Conservation (phyloP, 176 grass and related monocot genomes). For the Microstegium vimineum region DNA sequence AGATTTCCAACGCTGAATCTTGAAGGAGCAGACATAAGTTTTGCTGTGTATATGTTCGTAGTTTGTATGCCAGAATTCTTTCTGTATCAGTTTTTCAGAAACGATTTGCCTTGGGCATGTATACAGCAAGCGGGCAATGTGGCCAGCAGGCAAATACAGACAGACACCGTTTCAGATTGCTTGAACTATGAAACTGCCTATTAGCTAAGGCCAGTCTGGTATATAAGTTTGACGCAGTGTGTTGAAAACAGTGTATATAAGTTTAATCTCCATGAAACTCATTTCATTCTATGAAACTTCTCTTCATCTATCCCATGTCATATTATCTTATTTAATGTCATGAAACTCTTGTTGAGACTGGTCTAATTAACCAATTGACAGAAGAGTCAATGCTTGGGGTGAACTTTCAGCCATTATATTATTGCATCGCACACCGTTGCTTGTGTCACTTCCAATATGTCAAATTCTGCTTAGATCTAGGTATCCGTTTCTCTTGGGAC, state of each 20-base stretch:
- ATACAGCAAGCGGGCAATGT: constrained; percentile 3
- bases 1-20: background rate
- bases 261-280: too few species aligned
- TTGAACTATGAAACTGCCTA: background rate
- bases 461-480: too few species aligned
- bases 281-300: too few species aligned
- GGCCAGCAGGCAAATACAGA: background rate
- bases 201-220: too few species aligned
- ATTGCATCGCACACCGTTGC: background rate
- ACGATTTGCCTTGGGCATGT: background rate
- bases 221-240: too few species aligned
- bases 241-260: too few species aligned
- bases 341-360: background rate
- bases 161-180: background rate
- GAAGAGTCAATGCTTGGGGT: background rate
- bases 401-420: background rate
- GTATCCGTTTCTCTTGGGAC: too few species aligned
- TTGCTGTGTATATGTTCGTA: constrained; percentile 21
- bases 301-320: too few species aligned
- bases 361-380: background rate
- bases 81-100: background rate
- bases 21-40: background rate
- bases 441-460: background rate
- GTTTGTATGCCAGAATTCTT: constrained; percentile 12
- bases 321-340: too few species aligned